A percentile compares a stretch with the other conserved stretches of the same genome.
phyloP scores from a whole-genome alignment of 2,329 filamentous ascomycete genomes.

The Trichoderma sp. region DNA sequence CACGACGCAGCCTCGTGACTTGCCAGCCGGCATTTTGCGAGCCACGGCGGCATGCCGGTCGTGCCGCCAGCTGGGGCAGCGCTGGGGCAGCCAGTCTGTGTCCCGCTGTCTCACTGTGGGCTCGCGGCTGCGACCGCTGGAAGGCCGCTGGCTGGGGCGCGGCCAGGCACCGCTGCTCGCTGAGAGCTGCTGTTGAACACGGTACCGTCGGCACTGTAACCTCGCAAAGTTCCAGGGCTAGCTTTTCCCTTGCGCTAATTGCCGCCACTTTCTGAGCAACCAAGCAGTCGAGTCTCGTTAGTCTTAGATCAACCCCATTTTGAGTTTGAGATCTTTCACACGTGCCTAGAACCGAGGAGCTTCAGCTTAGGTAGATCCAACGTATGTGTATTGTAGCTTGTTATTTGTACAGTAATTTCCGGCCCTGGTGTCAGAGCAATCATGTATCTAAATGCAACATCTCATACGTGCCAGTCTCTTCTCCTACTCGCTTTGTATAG shows the following conservation, averaged over 20 bases:
- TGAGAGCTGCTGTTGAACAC: neutral
- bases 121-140: neutral
- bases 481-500: neutral
- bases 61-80: constrained; percentile 4
- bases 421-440: neutral
- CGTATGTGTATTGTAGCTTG: neutral
- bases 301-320: neutral
- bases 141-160: neutral
- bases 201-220: constrained; percentile 19
- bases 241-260: constrained; percentile 1
- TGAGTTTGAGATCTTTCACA: neutral
- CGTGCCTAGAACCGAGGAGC: neutral
- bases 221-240: neutral
- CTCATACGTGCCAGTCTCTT: neutral
- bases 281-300: neutral
- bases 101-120: constrained; percentile 12
- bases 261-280: neutral
- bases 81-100: neutral
- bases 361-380: neutral
- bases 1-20: constrained; percentile 23
- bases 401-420: neutral
- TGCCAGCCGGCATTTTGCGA: neutral
- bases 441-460: neutral
- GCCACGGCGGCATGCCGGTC: constrained; percentile 10
- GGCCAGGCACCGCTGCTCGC: neutral